These are phyloP conservation scores for Kwoniella mangroviensis DNA, from an alignment of 768 basidiomycete genomes.

Conservation along the genomic window DNA sequence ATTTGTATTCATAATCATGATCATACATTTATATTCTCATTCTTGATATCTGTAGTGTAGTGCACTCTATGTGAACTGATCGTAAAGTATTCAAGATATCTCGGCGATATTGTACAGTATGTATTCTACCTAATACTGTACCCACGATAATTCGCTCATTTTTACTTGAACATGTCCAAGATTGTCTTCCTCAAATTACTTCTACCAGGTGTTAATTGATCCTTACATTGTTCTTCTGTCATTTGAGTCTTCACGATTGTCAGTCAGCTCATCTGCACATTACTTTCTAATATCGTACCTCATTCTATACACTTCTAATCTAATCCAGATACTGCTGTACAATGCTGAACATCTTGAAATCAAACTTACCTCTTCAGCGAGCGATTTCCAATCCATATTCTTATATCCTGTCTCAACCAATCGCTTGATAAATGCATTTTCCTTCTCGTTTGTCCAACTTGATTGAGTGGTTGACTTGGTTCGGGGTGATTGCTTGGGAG, in stretches of 20 bases:
- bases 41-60: too few relatives aligned
- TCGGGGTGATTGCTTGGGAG: conserved; percentile 10
- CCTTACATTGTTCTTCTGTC: conserved; percentile 27
- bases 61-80: too few relatives aligned
- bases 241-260: conserved; percentile 21
- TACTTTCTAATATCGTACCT: too few relatives aligned
- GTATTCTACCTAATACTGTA: too few relatives aligned
- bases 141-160: neutral
- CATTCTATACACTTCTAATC: too few relatives aligned
- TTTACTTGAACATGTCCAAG: conserved; percentile 13
- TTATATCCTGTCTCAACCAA: conserved; percentile 24
- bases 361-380: conserved; percentile 20
- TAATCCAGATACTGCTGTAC: too few relatives aligned
- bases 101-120: too few relatives aligned
- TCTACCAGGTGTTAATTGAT: conserved; percentile 30
- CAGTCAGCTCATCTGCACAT: conserved; percentile 2
- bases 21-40: too few relatives aligned
- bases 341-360: neutral
- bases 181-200: conserved; percentile 26
- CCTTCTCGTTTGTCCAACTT: conserved; percentile 25
- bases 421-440: conserved; percentile 8
- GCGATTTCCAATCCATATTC: conserved; percentile 24
- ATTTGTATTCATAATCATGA: too few relatives aligned
- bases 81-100: too few relatives aligned
- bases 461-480: neutral